These are phyloP conservation scores for Podaxis sp. DNA, from an alignment of 768 basidiomycete species.

Conservation along the genomic window DNA sequence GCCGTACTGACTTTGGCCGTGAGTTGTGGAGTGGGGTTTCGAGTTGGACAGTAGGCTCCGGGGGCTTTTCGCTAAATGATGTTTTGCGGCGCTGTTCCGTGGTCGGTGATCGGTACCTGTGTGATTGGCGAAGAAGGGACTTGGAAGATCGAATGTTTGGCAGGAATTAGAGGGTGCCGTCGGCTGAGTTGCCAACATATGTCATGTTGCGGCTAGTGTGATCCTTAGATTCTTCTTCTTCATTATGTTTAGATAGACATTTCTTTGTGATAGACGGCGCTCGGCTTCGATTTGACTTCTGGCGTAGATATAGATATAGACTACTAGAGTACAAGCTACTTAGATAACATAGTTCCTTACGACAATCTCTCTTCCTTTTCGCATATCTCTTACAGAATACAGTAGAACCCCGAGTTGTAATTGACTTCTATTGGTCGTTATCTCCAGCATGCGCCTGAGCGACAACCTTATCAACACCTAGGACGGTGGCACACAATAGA, in stretches of 20 bases:
- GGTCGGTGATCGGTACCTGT: constrained; percentile 3
- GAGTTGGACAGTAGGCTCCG: not conserved
- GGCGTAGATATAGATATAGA: not conserved
- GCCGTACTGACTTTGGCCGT: constrained; percentile 10
- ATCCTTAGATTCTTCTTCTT: not conserved
- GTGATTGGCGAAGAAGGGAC: not conserved
- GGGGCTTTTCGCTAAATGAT: not conserved
- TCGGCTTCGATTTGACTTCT: not conserved
- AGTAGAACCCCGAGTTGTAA: not conserved
- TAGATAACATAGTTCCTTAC: not conserved
- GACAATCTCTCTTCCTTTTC: not conserved
- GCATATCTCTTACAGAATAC: not conserved
- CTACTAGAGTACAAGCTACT: not conserved
- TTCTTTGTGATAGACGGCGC: not conserved
- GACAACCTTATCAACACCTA: not conserved
- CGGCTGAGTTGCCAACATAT: not conserved
- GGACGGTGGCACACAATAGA: not conserved
- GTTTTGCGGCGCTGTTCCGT: not conserved
- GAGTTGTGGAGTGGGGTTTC: not conserved
- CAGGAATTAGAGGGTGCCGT: not conserved
- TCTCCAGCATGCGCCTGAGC: not conserved
- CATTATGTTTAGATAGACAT: not conserved
- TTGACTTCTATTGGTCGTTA: not conserved
- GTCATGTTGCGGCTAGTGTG: not conserved
- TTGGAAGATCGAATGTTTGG: not conserved